Evolutionary conservation across 352 stramenopile genomes (phyloP).

Genomic region (Pythium coloratum): DNA sequence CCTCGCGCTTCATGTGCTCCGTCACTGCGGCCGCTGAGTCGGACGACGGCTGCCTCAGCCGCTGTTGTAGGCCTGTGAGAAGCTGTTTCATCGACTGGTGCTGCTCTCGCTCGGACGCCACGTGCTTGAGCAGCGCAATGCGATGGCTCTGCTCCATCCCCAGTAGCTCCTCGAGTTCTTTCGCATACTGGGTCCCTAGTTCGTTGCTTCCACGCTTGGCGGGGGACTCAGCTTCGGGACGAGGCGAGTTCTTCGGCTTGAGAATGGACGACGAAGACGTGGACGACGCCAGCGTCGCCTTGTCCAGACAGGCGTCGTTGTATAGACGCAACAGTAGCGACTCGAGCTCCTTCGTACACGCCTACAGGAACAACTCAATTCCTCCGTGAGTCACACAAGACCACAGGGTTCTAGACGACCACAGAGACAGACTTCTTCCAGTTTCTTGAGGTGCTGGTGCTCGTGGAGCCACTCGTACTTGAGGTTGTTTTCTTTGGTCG

Average conservation of each 20-base stretch:
- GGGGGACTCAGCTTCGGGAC: constrained; percentile 15
- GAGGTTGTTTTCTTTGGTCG: constrained; percentile 53
- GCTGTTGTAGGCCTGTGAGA: constrained; percentile 22
- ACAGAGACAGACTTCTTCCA: constrained; percentile 47
- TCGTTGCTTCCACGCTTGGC: background rate
- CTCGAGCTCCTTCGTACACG: constrained; percentile 62
- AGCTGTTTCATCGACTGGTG: constrained; percentile 56
- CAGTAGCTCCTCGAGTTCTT: constrained; percentile 55
- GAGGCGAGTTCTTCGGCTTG: constrained; percentile 24
- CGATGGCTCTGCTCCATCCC: constrained; percentile 49
- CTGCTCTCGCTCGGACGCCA: constrained; percentile 60
- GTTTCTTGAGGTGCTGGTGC: constrained; percentile 53
- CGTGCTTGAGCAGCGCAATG: constrained; percentile 53
- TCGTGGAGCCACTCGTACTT: constrained; percentile 83
- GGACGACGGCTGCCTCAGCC: constrained; percentile 22
- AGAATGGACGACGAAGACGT: constrained; percentile 7
- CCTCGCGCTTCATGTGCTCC: constrained; percentile 24
- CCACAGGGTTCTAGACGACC: background rate
- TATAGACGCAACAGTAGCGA: constrained; percentile 60
- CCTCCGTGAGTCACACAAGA: background rate
- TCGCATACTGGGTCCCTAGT: constrained; percentile 26
- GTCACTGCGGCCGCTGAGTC: constrained; percentile 8
- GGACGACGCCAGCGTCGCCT: constrained; percentile 10
- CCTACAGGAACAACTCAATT: constrained; percentile 26
- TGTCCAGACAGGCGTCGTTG: constrained; percentile 50